These are phyloP conservation scores for Hericium rajendrae DNA, from an alignment of 768 basidiomycete genomes.

Conservation along the genomic window DNA sequence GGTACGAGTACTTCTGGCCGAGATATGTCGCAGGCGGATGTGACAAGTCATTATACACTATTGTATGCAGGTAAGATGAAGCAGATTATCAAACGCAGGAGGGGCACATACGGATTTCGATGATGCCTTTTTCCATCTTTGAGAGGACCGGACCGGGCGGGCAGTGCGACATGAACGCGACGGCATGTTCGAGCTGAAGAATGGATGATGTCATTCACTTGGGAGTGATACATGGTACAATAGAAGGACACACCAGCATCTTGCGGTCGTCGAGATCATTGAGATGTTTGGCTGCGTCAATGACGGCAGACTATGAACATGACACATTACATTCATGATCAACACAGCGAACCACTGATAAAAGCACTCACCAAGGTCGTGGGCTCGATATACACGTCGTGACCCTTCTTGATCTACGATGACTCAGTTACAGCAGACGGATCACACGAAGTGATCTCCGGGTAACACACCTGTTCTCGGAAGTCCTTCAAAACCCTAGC, in stretches of 20 bases:
- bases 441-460: not conserved
- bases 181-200: constrained; percentile 60
- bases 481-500: not conserved
- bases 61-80: not conserved
- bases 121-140: constrained; percentile 25
- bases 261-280: constrained; percentile 71
- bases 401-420: constrained; percentile 1
- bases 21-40: constrained; percentile 71
- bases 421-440: not conserved
- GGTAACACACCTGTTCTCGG: not conserved
- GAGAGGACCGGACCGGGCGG: constrained; percentile 37
- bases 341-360: not conserved
- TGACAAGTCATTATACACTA: constrained; percentile 75
- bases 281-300: constrained; percentile 52
- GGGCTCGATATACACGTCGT: not conserved
- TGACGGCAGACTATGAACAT: constrained; percentile 37
- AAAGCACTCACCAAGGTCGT: not conserved
- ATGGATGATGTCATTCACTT: not conserved
- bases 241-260: constrained; percentile 41
- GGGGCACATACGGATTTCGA: constrained; percentile 39
- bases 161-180: constrained; percentile 46
- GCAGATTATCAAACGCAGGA: not conserved
- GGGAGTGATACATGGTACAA: not conserved
- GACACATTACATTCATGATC: not conserved
- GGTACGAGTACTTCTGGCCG: constrained; percentile 53